Conservation (phyloP, 2,329 filamentous ascomycete genomes). For the Pseudogymnoascus sp. region DNA sequence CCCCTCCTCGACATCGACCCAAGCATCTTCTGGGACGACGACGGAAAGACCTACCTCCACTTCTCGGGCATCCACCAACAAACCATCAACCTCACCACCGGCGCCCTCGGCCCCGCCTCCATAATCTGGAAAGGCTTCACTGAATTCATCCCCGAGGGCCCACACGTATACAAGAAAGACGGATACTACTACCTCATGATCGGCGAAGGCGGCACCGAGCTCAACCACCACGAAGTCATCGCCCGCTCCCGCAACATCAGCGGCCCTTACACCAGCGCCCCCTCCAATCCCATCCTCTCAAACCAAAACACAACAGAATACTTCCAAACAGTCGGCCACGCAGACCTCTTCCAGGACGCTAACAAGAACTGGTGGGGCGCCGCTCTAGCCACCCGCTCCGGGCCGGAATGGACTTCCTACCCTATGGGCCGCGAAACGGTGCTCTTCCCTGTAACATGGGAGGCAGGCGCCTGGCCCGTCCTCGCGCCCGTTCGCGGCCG, state of each 20-base stretch:
- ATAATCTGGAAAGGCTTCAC: constrained; percentile 29
- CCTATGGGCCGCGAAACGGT: constrained; percentile 50
- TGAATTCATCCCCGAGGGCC: constrained; percentile 29
- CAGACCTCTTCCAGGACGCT: constrained; percentile 48
- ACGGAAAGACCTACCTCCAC: constrained; percentile 31
- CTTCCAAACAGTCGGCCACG: constrained; percentile 49
- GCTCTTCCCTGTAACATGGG: constrained; percentile 42
- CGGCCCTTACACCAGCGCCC: constrained; percentile 38
- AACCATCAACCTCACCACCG: constrained; percentile 20
- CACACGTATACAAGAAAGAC: constrained; percentile 40
- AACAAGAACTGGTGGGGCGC: constrained; percentile 44
- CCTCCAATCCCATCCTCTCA: constrained; percentile 40
- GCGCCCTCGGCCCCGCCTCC: constrained; percentile 18
- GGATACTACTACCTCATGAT: constrained; percentile 43
- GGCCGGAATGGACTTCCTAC: constrained; percentile 35
- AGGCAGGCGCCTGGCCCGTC: constrained; percentile 41
- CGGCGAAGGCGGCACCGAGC: constrained; percentile 41
- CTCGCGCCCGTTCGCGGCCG: constrained; percentile 35
- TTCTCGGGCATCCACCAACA: constrained; percentile 20
- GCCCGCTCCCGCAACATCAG: constrained; percentile 34
- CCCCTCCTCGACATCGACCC: constrained; percentile 39
- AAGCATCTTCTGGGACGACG: constrained; percentile 41
- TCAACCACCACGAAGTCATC: constrained; percentile 37
- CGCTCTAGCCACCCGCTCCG: constrained; percentile 39
- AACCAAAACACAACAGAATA: constrained; percentile 31